phyloP scores from a whole-genome alignment of 148 eudicot genomes.

The Bassia scoparia region DNA sequence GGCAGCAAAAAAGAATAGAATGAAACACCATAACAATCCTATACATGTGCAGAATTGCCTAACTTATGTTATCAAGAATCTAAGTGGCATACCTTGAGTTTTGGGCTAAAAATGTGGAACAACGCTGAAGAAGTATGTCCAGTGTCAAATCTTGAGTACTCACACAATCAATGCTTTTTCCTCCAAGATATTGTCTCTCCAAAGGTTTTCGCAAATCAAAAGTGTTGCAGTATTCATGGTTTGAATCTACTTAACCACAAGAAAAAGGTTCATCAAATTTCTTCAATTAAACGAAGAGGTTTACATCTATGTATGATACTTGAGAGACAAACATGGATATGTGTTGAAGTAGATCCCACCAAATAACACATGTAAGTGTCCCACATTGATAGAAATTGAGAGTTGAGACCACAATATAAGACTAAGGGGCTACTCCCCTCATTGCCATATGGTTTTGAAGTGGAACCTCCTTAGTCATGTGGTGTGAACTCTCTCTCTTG shows the following conservation, averaged over 20 bases:
- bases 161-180: conserved; percentile 58
- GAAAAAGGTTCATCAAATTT: too few species aligned
- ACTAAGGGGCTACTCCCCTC: too few species aligned
- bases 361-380: too few species aligned
- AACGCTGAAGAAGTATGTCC: conserved; percentile 50
- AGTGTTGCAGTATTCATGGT: conserved; percentile 71
- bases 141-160: conserved; percentile 54
- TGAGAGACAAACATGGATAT: too few species aligned
- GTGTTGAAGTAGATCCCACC: too few species aligned
- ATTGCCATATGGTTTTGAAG: too few species aligned
- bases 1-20: neutral
- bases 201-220: conserved; percentile 91
- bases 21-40: neutral
- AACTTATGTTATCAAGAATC: neutral
- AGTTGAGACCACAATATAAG: too few species aligned
- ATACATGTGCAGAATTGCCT: neutral
- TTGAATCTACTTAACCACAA: conserved; percentile 48
- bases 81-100: conserved; percentile 44
- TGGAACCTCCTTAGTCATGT: too few species aligned
- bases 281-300: too few species aligned
- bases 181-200: conserved; percentile 61
- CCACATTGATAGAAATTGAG: too few species aligned
- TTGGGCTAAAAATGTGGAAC: conserved; percentile 66
- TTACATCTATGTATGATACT: too few species aligned
- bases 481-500: too few species aligned